Evolutionary conservation across 2,329 filamentous ascomycete genomes (phyloP), one percentile per base, ranked within the genome.

Genomic region (Ascochyta pisi): DNA sequence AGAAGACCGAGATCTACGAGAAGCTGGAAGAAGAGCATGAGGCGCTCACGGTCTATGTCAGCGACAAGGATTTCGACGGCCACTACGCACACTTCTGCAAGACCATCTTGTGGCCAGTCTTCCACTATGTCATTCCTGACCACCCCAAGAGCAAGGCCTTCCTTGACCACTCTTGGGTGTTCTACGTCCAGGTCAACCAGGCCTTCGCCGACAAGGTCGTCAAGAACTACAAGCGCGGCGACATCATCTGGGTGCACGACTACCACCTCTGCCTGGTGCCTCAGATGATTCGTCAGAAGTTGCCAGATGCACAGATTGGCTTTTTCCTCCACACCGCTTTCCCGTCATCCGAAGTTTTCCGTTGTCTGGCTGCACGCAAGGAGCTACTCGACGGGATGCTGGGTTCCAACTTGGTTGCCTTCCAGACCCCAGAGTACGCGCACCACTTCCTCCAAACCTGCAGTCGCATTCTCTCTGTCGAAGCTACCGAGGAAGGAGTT

Each of bases 121-220:
- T 98, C 76, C 93, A 98, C 77, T 98, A 98, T 75, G 93, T 97
- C 76, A 96, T 98, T 57, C 95, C 94, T 0, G 95, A 98, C 73
- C 96, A 96, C 72, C 94, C 94, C 24, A 96, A 96, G 82, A 97
- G 92, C 85, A 98, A 98, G 59, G 94, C 94, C 0, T 98, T 96
- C 74, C 90, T 96, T 75, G 94, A 98, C 66, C 93, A 98, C 76
- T 97, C 93, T 0, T 98, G 93, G 92, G 85, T 92, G 65, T 96
- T 91, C 79, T 98, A 98, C 69, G 89, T 92, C 71, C 91, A 91
- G 50, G 84, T 97, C 70, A 97, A 97, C 78, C 89, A 95, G 75
- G 91, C 89, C 3, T 97, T 98, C 77, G 94, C 94, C 29, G 90
- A 97, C 73, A 89, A 89, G 72, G 92, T 98, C 55, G 82, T 96